These are phyloP conservation scores for Camillea tinctor DNA, from an alignment of 2,329 filamentous ascomycete species.

Conservation along the genomic window DNA sequence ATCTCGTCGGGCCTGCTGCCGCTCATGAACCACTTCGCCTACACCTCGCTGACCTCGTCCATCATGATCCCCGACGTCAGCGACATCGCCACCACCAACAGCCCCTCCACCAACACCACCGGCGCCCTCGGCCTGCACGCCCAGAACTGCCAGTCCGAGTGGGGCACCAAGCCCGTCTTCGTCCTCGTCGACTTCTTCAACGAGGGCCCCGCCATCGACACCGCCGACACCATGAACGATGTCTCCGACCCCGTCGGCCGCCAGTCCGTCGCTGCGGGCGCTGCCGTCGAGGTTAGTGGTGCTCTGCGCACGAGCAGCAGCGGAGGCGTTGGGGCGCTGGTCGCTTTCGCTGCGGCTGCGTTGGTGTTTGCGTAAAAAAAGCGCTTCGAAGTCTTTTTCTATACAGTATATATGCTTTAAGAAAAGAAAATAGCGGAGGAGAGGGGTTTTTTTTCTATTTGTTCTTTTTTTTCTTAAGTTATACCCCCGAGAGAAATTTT, in stretches of 20 bases:
- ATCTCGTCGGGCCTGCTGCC: conserved; percentile 61
- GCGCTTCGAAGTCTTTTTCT: conserved; percentile 2
- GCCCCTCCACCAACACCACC: conserved; percentile 47
- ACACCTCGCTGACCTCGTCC: conserved; percentile 52
- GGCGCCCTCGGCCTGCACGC: conserved; percentile 58
- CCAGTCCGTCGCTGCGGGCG: conserved; percentile 15
- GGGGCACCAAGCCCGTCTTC: conserved; percentile 66
- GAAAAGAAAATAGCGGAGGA: too few species aligned
- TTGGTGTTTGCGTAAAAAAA: conserved; percentile 36
- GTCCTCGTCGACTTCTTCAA: conserved; percentile 80
- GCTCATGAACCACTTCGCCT: conserved; percentile 79
- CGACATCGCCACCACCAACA: conserved; percentile 65
- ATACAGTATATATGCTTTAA: not conserved
- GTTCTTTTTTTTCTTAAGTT: not conserved
- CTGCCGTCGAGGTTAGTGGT: conserved; percentile 6
- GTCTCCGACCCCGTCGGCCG: conserved; percentile 42
- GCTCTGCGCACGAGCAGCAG: conserved; percentile 3
- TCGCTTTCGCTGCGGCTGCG: conserved; percentile 43
- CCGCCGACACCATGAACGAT: conserved; percentile 67
- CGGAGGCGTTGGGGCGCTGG: conserved; percentile 37
- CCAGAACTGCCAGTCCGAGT: conserved; percentile 53
- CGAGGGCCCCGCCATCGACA: conserved; percentile 65
- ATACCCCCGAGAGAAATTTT: not conserved
- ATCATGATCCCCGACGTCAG: conserved; percentile 62
- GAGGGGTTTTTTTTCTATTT: too few species aligned